Base-by-base conservation (phyloP, 2,329 filamentous ascomycete species). In the Colletotrichum lindemuthianum region DNA sequence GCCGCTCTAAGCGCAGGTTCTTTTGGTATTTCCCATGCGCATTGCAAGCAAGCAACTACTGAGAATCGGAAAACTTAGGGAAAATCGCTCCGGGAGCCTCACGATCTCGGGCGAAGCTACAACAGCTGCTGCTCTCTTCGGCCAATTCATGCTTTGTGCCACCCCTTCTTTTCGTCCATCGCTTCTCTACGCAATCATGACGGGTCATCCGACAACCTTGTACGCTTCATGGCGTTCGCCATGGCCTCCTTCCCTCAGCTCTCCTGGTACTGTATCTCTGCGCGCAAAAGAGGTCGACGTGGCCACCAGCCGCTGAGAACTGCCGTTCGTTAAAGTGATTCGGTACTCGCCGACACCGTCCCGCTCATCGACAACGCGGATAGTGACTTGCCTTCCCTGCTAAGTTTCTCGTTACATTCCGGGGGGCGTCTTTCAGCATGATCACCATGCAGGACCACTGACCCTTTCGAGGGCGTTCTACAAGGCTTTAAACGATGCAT, bases 141-240 rank as follows among this genome's bases (percentile, higher is more conserved):
- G 24, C 15, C 47, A 44, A 49, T 64, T 48, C n/a, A 41, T 36
- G 16, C 41, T 16, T 40, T 45, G 63, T 66, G 43, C 53, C 16
- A 66, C 63, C 53, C 60, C 37, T 33, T 13, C 44, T 34, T 37
- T 36, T 49, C 37, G 40, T 59, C n/a, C 15, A 52, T 12, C 37
- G 13, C 43, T 48, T 6, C 39, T 55, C 16, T 43, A 66, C 16
- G 49, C 53, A 43, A 43, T 41, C 43, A 41, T 7, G n/a, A 57
- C 8, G 24, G 33, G 50, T 66, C 63, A 66, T 63, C 63, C 49
- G 63, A 66, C 43, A 13, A 53, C 13, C 8, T 34, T 64, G 63
- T 66, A 43, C 63, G 56, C 63, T 63, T 32, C 37, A 16, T 11
- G 60, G 55, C 55, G 60, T 16, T 63, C 34, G 6, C 13, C 8